Percentiles rank a stretch among this genome's conserved stretches.
Conservation (phyloP, 192 early-diverging fungal genomes). For the Coemansia sp. region DNA sequence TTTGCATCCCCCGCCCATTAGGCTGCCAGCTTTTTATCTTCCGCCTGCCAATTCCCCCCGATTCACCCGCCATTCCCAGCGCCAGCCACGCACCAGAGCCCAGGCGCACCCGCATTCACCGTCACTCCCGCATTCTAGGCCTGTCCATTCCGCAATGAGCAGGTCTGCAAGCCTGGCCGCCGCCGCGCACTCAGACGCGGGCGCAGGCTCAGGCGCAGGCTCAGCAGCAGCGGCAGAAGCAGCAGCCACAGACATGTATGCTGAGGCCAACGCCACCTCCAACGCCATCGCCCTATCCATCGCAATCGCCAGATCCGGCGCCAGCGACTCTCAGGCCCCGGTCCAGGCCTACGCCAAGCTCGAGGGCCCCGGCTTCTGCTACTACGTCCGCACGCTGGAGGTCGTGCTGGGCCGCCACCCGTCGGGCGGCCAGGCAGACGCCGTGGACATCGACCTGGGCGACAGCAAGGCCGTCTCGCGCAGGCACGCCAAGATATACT, state of each 20-base stretch:
- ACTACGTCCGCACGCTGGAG: constrained; percentile 78
- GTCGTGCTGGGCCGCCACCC: constrained; percentile 74
- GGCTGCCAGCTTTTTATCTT: too few species aligned
- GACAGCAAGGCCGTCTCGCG: constrained; percentile 81
- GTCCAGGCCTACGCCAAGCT: constrained; percentile 90
- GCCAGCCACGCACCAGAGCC: too few species aligned
- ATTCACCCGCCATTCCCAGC: too few species aligned
- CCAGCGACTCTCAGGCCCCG: constrained; percentile 42
- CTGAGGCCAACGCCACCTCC: not conserved
- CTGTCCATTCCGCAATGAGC: too few species aligned
- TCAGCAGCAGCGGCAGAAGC: not conserved
- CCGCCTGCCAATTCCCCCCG: too few species aligned
- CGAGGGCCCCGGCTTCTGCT: constrained; percentile 77
- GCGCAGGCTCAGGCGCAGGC: too few species aligned
- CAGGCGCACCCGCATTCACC: too few species aligned
- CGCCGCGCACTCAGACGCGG: too few species aligned
- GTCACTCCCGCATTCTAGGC: too few species aligned
- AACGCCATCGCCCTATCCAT: constrained; percentile 4
- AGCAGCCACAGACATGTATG: not conserved
- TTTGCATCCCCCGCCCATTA: too few species aligned
- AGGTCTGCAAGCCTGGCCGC: not conserved
- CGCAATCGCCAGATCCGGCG: constrained; percentile 2
- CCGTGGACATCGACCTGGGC: constrained; percentile 85
- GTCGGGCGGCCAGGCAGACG: constrained; percentile 49
- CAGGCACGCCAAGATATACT: constrained; percentile 78